Evolutionary conservation across 768 basidiomycete species (phyloP), one percentile per base, ranked within the genome.

Genomic region (Trametes cinnabarina): DNA sequence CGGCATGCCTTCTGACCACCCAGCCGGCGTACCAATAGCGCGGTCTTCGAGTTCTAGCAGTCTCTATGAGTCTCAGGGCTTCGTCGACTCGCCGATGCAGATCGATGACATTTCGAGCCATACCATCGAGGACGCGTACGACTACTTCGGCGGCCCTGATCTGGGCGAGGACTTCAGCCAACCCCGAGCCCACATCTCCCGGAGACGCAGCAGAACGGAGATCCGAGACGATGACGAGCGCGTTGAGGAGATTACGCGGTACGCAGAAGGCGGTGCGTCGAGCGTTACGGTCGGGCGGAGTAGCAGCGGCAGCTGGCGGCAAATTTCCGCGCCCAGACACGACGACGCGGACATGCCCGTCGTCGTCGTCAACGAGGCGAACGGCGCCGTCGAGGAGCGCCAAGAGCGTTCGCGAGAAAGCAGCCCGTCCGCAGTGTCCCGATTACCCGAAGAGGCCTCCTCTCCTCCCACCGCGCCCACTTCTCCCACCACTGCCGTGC

Each of bases 141-240:
- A 86, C 64, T 83, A 83, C 69, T 85, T 86, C 63, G 79, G 72
- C 10, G 83, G 81, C 2, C 79, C 84, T 2, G 82, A 84, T 66
- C 73, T 84, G 14, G 81, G 80, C 3, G 80, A 80, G 51, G 82
- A 81, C 58, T 80, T 75, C 55, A 57, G 58, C 30, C 51, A 58
- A 34, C n/a, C 35, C 17, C 47, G 41, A 23, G 8, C 47, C 14
- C 58, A 58, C 17, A 26, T 55, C 6, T 26, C 48, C 7, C 49
- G 58, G 48, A 44, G 58, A 51, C 53, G 48, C 30, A 51, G 32
- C 10, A 35, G 57, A 11, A 22, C 47, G 17, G 62, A 63, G 26
- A 23, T 56, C n/a, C 63, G 65, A 34, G 63, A 65, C 44, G 57
- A 56, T 20, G 54, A 54, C 22, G 59, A 42, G 37, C 44, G 37